Evolutionary conservation across 2,329 filamentous ascomycete genomes (phyloP), one percentile per base, ranked within the genome.

Genomic region (Biscogniauxia mediterranea): DNA sequence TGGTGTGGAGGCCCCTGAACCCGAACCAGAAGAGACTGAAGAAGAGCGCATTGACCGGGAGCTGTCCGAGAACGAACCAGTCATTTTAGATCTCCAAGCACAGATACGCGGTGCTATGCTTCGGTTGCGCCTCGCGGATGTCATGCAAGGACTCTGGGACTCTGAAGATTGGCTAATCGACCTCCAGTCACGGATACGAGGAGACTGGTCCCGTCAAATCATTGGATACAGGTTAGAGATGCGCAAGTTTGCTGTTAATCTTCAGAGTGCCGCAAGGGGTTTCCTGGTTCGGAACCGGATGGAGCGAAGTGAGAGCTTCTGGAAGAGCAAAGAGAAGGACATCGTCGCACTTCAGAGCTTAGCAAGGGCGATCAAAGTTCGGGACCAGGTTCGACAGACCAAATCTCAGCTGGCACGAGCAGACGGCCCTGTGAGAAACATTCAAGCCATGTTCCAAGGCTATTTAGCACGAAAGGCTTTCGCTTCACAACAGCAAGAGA

Each of bases 101-200:
- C 93, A 97, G 73, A 85, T 93, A 8, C 86, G 92, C 60, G 95
- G 94, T 42, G 93, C 93, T 0, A 74, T 96, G 64, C 75, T 91
- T 54, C 86, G 95, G 58, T 82, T 97, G 72, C 83, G 83, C 59
- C 85, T 98, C 1, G 93, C 92, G 4, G 81, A 89, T 55, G 83
- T 87, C 58, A 98, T 99, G 95, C 90, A 97, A 70, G 78, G 85
- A 52, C 83, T 99, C 3, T 99, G 95, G 95, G 90, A 95, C 64
- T 83, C 85, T 13, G 95, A 99, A 75, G 83, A 89, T 25, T 81
- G 84, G 74, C 77, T 99, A 26, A 79, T 94, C 52, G 89, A 96
- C 57, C 80, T 99, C 9, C 96, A 99, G 75, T 87, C 93, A 7
- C 86, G 89, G 49, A 90, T 98, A 59, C 88, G 95, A 61, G 96